These are phyloP conservation scores for Babesia ovis DNA, from an alignment of 169 alveolate species.

Conservation along the genomic window DNA sequence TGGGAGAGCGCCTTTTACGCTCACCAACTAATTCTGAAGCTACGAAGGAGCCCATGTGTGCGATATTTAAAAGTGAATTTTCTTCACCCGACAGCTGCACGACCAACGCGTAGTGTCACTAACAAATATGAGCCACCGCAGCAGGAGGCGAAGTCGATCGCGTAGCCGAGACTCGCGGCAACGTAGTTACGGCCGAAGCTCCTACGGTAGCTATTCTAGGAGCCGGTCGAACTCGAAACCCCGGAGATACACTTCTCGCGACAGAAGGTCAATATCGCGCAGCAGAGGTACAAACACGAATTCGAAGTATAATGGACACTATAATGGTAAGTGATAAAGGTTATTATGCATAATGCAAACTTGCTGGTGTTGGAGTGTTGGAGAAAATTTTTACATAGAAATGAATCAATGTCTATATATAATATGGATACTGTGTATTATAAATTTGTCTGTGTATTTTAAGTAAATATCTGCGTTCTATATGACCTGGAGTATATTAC, in stretches of 20 bases:
- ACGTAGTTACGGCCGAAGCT: slow-evolving; percentile 31
- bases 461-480: too few relatives aligned
- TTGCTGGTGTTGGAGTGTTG: too few relatives aligned
- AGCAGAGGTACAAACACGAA: slow-evolving; percentile 1
- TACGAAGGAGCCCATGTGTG: slow-evolving; percentile 3
- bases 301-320: too few relatives aligned
- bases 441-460: too few relatives aligned
- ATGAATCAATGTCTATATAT: too few relatives aligned
- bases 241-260: slow-evolving; percentile 26
- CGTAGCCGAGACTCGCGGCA: slow-evolving; percentile 42
- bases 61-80: slow-evolving; percentile 25
- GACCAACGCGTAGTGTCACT: neutral
- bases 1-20: neutral
- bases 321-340: too few relatives aligned
- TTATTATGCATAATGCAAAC: too few relatives aligned
- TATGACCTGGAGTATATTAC: too few relatives aligned
- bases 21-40: neutral
- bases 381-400: too few relatives aligned
- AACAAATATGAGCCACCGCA: slow-evolving; percentile 30
- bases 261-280: slow-evolving; percentile 37
- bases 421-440: too few relatives aligned
- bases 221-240: slow-evolving; percentile 22
- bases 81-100: slow-evolving; percentile 42
- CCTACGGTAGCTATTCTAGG: slow-evolving; percentile 28
- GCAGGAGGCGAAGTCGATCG: slow-evolving; percentile 36